Conservation (phyloP, 2,329 filamentous ascomycete species). For the Geoglossum cookeanum region DNA sequence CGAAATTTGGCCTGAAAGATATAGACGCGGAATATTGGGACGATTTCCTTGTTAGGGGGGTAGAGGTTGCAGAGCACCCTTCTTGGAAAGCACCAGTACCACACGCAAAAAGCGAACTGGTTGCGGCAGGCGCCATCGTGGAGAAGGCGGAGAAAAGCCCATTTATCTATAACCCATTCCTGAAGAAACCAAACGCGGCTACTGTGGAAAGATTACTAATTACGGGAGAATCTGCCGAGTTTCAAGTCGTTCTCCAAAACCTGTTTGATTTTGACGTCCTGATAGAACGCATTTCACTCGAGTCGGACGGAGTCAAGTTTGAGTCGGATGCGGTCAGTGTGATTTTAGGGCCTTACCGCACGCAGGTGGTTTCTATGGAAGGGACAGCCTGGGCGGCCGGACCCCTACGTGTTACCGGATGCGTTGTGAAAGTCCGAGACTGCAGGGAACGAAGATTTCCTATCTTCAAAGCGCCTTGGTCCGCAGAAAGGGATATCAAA, state of each 20-base stretch:
- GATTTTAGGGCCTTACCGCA: conserved; percentile 60
- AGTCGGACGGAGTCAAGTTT: conserved; percentile 55
- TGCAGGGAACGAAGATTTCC: conserved; percentile 71
- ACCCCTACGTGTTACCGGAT: conserved; percentile 54
- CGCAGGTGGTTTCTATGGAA: conserved; percentile 55
- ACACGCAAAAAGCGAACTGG: conserved; percentile 35
- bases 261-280: conserved; percentile 86
- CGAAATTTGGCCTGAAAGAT: conserved; percentile 49
- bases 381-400: conserved; percentile 51
- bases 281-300: conserved; percentile 61
- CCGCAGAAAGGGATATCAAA: conserved; percentile 47
- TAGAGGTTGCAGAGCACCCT: conserved; percentile 48
- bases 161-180: conserved; percentile 89
- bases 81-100: conserved; percentile 43
- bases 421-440: conserved; percentile 57
- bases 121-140: conserved; percentile 21
- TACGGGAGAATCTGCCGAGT: conserved; percentile 56
- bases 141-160: conserved; percentile 41
- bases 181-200: conserved; percentile 40
- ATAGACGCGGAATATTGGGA: conserved; percentile 87
- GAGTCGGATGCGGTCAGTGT: conserved; percentile 44
- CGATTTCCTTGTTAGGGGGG: conserved; percentile 68
- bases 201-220: conserved; percentile 52
- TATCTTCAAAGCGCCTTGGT: conserved; percentile 64
- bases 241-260: conserved; percentile 76